Base-by-base conservation (phyloP, 2,329 filamentous ascomycete genomes). In the Arthrinium phaeospermum region DNA sequence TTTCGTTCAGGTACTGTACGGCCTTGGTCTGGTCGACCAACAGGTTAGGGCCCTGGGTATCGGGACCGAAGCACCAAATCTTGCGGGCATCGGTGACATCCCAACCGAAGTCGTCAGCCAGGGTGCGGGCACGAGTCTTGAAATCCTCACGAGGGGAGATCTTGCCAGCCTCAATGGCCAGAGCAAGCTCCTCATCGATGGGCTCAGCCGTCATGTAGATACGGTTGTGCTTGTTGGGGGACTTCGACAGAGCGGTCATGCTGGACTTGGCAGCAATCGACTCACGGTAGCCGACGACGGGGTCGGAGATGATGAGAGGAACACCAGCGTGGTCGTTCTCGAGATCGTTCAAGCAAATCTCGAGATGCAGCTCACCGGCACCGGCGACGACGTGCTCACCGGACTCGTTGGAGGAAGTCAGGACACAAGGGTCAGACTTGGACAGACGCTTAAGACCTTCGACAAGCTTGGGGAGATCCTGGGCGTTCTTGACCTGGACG, bases 151-250 rank as follows among this genome's bases (percentile, higher is more conserved):
- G 94, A 78, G 96, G 94, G 82, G 87, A 89, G 85, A 99, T 95
- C 90, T 95, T 96, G 89, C 96, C 96, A 71, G 83, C 78, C 89
- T 99, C 96, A 77, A 99, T 99, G 82, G 93, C 94, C 82, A 91
- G 91, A 80, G 94, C 90, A 74, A 99, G 92, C 80, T 98, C 96
- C 91, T 99, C 96, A 67, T 91, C 91, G 72, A 99, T 90, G 80
- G 96, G 96, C 87, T 95, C 88, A 77, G 96, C 96, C 85, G 90
- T 91, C 87, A 99, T 92, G 90, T 98, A 99, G 75, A 99, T 91
- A 95, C 96, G 96, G 91, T 99, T 99, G 93, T 99, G 96, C 94
- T 99, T 99, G 94, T 99, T 99, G 89, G 96, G 96, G 68, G 96
- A 99, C 91, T 99, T 99, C 86, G 96, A 98, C 82, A 99, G 90